Evolutionary conservation across 2,329 filamentous ascomycete species (phyloP).

Genomic region (Trichoderma afroharzianum): DNA sequence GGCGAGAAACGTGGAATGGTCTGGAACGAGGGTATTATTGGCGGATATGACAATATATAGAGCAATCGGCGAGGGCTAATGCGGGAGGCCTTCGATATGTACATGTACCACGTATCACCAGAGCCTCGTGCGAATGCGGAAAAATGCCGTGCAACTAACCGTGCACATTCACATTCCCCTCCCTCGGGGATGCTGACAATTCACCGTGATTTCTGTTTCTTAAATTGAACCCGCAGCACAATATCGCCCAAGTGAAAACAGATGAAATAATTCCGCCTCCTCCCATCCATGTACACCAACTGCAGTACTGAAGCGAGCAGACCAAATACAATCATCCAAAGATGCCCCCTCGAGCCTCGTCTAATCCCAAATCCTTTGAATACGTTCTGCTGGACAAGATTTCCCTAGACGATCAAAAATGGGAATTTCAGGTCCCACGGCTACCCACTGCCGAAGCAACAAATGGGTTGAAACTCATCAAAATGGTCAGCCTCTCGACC

Average conservation of each 20-base stretch:
- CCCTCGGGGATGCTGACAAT: background rate
- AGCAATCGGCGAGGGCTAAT: background rate
- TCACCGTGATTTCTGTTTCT: background rate
- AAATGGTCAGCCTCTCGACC: constrained; percentile 13
- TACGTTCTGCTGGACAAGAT: constrained; percentile 2
- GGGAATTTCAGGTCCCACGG: constrained; percentile 3
- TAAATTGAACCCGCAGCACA: background rate
- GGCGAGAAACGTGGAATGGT: too few species aligned
- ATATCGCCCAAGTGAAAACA: background rate
- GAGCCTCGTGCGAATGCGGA: background rate
- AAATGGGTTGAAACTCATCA: constrained; percentile 10
- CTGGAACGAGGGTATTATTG: background rate
- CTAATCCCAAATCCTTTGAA: background rate
- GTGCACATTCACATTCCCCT: background rate
- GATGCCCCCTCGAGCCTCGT: constrained; percentile 5
- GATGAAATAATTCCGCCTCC: background rate
- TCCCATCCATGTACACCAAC: background rate
- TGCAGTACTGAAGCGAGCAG: background rate
- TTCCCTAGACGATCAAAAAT: constrained; percentile 3
- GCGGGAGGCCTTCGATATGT: constrained; percentile 1
- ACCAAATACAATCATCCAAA: background rate
- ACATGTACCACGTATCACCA: background rate
- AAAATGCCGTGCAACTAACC: background rate
- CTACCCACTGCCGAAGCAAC: constrained; percentile 2
- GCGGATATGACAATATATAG: background rate